phyloP scores from a whole-genome alignment of 2,329 filamentous ascomycete species.

The Aspergillus ochraceus region DNA sequence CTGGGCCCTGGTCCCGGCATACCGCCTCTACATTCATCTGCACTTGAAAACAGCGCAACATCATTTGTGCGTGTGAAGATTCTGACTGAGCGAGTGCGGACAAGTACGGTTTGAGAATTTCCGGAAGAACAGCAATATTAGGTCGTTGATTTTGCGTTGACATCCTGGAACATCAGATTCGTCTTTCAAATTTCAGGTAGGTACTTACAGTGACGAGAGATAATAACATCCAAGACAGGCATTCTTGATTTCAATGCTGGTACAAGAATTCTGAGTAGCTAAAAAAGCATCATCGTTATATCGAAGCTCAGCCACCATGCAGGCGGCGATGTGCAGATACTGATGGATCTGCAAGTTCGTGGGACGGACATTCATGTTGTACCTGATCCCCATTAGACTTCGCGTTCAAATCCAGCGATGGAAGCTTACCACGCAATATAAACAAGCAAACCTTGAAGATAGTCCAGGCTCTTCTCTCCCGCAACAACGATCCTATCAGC shows the following conservation, averaged over 20 bases:
- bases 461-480: background rate
- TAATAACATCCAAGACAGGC: background rate
- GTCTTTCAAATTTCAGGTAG: too few relatives aligned
- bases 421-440: background rate
- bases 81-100: background rate
- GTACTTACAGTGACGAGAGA: background rate
- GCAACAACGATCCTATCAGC: background rate
- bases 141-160: background rate
- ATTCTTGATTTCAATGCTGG: background rate
- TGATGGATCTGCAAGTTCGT: background rate
- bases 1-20: background rate
- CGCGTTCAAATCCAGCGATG: too few relatives aligned
- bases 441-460: background rate
- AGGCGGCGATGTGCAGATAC: background rate
- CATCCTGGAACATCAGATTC: background rate
- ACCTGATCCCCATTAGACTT: background rate
- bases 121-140: background rate
- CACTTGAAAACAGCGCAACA: background rate
- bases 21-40: background rate
- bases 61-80: background rate
- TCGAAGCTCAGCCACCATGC: background rate
- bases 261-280: background rate
- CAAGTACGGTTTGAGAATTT: background rate
- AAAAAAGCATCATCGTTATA: background rate
- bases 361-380: background rate